phyloP scores from a whole-genome alignment of 2,329 filamentous ascomycete genomes.

The Colletotrichum lentis region DNA sequence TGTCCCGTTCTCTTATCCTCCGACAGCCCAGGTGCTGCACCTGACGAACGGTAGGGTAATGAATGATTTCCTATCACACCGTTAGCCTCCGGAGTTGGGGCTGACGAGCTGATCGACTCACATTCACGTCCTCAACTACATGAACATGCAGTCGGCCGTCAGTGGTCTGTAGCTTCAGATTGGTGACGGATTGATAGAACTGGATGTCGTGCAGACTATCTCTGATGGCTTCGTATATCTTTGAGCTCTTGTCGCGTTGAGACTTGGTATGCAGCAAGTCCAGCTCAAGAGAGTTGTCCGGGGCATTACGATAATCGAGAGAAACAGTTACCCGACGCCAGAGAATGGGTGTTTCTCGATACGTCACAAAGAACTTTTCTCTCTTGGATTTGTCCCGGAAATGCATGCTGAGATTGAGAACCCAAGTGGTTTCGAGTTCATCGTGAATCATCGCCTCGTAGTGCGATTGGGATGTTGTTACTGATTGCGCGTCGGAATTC shows the following conservation, averaged over 20 bases:
- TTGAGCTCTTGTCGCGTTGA: conserved; percentile 89
- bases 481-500: conserved; percentile 55
- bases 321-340: conserved; percentile 94
- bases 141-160: conserved; percentile 92
- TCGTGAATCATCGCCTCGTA: conserved; percentile 74
- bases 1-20: conserved; percentile 74
- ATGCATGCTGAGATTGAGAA: conserved; percentile 97
- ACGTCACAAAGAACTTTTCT: conserved; percentile 98
- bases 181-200: conserved; percentile 95
- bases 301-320: conserved; percentile 86
- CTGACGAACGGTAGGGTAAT: conserved; percentile 77
- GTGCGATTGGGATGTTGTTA: conserved; percentile 55
- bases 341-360: conserved; percentile 76
- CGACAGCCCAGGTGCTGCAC: conserved; percentile 76
- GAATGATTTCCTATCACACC: conserved; percentile 76
- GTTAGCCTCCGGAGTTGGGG: conserved; percentile 26
- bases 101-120: conserved; percentile 49
- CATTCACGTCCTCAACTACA: conserved; percentile 94
- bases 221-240: conserved; percentile 93
- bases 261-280: conserved; percentile 80
- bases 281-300: conserved; percentile 82
- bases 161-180: conserved; percentile 89
- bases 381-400: conserved; percentile 91
- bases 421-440: conserved; percentile 90
- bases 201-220: conserved; percentile 93